Evolutionary conservation across 331 rosid species (phyloP).

Genomic region (Malus hybrid): DNA sequence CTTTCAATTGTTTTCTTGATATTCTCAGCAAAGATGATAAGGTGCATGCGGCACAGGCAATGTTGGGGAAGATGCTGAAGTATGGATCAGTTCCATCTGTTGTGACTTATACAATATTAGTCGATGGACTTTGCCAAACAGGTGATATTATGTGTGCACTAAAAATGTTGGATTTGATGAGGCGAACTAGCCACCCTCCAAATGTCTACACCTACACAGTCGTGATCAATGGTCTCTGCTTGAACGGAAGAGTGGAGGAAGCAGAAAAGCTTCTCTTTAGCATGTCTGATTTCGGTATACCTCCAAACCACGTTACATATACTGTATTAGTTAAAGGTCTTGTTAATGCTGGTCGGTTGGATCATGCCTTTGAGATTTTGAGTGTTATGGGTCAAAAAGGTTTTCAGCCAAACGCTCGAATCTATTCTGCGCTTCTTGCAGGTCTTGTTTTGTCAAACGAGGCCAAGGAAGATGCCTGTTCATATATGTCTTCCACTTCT

Average conservation of each 20-base stretch:
- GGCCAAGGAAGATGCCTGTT: background rate
- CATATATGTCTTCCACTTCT: background rate
- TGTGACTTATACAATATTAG: background rate
- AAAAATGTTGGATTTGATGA: background rate
- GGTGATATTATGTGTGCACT: background rate
- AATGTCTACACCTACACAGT: constrained; percentile 5
- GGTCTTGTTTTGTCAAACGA: background rate
- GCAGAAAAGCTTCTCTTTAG: constrained; percentile 3
- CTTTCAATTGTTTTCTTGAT: background rate
- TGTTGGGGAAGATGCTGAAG: background rate
- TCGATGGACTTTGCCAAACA: background rate
- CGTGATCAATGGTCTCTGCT: background rate
- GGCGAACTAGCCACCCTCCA: background rate
- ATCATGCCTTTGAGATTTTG: constrained; percentile 3
- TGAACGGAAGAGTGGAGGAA: constrained; percentile 8
- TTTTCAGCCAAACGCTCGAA: background rate
- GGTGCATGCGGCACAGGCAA: background rate
- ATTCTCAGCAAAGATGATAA: background rate
- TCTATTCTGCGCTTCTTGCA: background rate
- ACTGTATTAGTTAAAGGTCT: background rate
- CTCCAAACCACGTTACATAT: constrained; percentile 6
- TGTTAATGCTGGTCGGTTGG: background rate
- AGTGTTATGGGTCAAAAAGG: background rate
- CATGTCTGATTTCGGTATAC: background rate
- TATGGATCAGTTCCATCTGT: background rate